These are phyloP conservation scores for Spiraea crenata DNA, from an alignment of 331 rosid species.

Conservation along the genomic window DNA sequence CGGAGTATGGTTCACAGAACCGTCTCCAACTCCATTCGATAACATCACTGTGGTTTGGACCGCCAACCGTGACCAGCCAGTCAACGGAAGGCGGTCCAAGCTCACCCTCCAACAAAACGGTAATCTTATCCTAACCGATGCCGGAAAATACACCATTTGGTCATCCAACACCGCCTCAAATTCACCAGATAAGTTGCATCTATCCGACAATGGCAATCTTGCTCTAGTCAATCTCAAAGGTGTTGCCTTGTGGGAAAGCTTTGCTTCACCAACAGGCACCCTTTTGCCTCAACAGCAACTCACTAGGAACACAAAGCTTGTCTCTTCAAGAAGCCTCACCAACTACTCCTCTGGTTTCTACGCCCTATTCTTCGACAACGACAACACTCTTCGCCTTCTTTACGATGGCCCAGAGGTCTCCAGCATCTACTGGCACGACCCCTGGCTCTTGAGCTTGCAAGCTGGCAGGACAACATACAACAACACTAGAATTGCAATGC, in stretches of 20 bases:
- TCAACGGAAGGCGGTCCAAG: constrained; percentile 48
- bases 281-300: constrained; percentile 39
- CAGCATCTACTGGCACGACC: constrained; percentile 32
- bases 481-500: constrained; percentile 20
- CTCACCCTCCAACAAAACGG: constrained; percentile 34
- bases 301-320: constrained; percentile 26
- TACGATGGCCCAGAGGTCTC: constrained; percentile 25
- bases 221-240: constrained; percentile 1
- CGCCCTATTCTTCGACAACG: constrained; percentile 31
- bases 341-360: constrained; percentile 36
- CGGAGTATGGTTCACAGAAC: constrained; percentile 57
- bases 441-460: constrained; percentile 20
- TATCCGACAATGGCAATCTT: constrained; percentile 50
- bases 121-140: constrained; percentile 39
- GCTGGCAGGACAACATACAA: constrained; percentile 28
- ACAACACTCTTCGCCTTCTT: constrained; percentile 36
- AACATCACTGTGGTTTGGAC: constrained; percentile 50
- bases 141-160: constrained; percentile 39
- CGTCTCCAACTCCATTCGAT: neutral
- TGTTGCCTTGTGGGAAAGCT: constrained; percentile 49
- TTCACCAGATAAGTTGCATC: constrained; percentile 24
- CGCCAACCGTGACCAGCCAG: constrained; percentile 53
- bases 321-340: constrained; percentile 29
- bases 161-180: constrained; percentile 26
- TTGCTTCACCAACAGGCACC: constrained; percentile 54